Base-by-base conservation (phyloP, 1,139 yeast species). In the Diutina scorzettiae region DNA sequence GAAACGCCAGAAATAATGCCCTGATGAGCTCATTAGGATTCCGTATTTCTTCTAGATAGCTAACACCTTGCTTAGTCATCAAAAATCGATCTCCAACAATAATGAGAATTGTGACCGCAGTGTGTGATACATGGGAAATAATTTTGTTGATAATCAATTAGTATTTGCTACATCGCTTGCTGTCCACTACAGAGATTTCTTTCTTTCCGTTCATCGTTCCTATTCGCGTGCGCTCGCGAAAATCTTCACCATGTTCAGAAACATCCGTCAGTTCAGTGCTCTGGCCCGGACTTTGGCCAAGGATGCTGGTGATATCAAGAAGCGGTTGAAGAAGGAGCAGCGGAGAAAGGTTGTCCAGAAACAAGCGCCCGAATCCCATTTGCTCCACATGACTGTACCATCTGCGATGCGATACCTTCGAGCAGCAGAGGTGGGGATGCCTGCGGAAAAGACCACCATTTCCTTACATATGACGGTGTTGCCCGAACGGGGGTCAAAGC, bases 341-440 rank as follows among this genome's bases (percentile, higher is more conserved):
- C 69, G 39, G 19, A 18, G 28, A 16, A 34, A 34, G 18, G 28
- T 23, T n/a, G 39, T 34, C 12, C 39, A 34, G 23, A 34, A 34
- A 14, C 39, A 34, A 9, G 39, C 76, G 2, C 75, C 83, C 1
- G 57, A 58, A 40, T 52, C 57, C 17, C 73, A 71, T 46, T 85
- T 87, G 1, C 64, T 82, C 42, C 81, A 78, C 56, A 78, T 84
- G 81, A 79, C 77, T 40, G 69, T 85, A 11, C 75, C 84, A 11
- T 60, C 65, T 18, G 97, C 96, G 1, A 60, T 87, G 58, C 72
- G 81, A 53, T 87, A 80, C 54, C 58, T 91, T 45, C 71, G 96
- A 49, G 95, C 97, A 0, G 77, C 89, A 4, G 96, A 87, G 59
- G 94, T 86, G 5, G 97, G 97, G 4, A 77, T 83, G 53, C 77